Evolutionary conservation across 495 filamentous ascomycete genomes (phyloP).

Genomic region (Pseudoneurospora amorphoporcata): DNA sequence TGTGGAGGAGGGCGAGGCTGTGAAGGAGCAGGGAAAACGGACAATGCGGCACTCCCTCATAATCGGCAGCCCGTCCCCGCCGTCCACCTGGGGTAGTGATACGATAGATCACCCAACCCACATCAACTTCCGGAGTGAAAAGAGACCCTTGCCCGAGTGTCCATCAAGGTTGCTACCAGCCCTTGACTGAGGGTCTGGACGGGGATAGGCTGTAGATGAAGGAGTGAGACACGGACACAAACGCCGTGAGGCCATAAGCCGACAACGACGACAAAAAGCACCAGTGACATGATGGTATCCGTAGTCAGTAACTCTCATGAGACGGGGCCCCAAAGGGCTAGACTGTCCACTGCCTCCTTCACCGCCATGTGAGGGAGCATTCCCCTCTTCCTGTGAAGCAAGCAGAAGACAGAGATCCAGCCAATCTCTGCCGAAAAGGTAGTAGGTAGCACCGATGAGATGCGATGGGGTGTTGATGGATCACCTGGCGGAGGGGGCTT

Average conservation of each 20-base stretch:
- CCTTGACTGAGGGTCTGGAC: background rate
- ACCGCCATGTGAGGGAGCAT: slow-evolving; percentile 12
- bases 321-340: background rate
- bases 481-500: background rate
- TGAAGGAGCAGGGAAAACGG: background rate
- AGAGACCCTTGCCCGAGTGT: background rate
- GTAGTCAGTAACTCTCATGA: background rate
- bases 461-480: background rate
- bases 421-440: background rate
- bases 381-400: background rate
- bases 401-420: background rate
- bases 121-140: background rate
- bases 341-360: slow-evolving; percentile 2
- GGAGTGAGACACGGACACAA: background rate
- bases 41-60: background rate
- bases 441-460: background rate
- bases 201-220: background rate
- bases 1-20: background rate
- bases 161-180: background rate
- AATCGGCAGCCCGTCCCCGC: background rate
- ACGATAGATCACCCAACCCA: background rate
- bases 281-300: background rate
- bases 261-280: background rate
- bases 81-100: background rate
- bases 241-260: background rate